Conservation (phyloP, 225 moss, liverwort and hornwort genomes). For the Bryum argenteum region DNA sequence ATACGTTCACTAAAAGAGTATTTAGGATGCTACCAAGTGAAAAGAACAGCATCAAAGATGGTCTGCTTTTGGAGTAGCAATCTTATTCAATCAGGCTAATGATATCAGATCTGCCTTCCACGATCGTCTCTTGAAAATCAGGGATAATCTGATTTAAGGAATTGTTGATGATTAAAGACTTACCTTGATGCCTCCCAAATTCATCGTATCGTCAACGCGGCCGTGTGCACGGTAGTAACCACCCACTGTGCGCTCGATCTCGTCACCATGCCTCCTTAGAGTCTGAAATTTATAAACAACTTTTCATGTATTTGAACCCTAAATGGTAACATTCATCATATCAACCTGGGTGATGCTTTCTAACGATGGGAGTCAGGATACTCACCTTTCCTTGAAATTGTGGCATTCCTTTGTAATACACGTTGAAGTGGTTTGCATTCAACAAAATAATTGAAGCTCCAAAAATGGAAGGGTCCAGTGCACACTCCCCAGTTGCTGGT, state of each 20-base stretch:
- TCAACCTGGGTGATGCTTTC: background rate
- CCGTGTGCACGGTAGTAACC: conserved; percentile 69
- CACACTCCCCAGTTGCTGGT: conserved; percentile 57
- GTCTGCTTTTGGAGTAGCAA: background rate
- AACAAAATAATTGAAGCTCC: conserved; percentile 57
- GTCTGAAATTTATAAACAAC: conserved; percentile 35
- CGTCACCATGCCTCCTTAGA: conserved; percentile 69
- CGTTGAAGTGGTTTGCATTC: conserved; percentile 54
- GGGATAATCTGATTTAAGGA: background rate
- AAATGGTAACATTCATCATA: background rate
- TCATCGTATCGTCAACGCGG: conserved; percentile 74
- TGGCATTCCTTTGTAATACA: conserved; percentile 68
- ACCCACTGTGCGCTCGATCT: conserved; percentile 57
- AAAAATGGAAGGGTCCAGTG: conserved; percentile 55
- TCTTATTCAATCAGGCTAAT: background rate
- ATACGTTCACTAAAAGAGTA: no score
- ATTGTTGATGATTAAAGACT: conserved; percentile 9
- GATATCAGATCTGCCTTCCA: background rate
- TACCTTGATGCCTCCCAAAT: conserved; percentile 76
- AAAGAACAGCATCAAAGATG: background rate
- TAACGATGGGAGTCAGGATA: background rate
- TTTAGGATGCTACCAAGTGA: no score
- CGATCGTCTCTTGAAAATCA: background rate
- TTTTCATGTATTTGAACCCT: background rate
- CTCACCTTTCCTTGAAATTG: conserved; percentile 55